These are phyloP conservation scores for Austroboletus niveus DNA, from an alignment of 1,284 basidiomycete species.

Conservation along the genomic window DNA sequence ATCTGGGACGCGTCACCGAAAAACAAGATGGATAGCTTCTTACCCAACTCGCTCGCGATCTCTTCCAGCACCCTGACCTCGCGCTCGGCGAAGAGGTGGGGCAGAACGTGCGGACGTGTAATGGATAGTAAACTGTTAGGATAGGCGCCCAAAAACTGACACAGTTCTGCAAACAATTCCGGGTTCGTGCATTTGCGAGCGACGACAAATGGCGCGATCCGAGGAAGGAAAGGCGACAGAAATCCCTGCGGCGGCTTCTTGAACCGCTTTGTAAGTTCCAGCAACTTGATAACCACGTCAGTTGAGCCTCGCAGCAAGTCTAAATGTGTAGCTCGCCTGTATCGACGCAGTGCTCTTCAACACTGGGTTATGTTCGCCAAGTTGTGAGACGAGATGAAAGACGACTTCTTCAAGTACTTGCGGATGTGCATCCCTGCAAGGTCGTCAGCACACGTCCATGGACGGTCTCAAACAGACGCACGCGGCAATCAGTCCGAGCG, in stretches of 20 bases:
- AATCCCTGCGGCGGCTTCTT: conserved; percentile 70
- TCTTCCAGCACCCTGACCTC: conserved; percentile 51
- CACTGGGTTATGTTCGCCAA: conserved; percentile 66
- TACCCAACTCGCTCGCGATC: conserved; percentile 44
- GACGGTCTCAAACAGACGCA: conserved; percentile 34
- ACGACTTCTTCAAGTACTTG: conserved; percentile 61
- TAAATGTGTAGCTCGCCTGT: conserved; percentile 40
- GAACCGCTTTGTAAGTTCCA: conserved; percentile 53
- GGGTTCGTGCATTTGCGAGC: conserved; percentile 59
- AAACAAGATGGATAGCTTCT: conserved; percentile 54
- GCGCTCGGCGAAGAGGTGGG: conserved; percentile 64
- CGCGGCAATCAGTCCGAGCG: conserved; percentile 63
- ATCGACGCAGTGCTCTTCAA: conserved; percentile 68
- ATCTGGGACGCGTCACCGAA: conserved; percentile 63
- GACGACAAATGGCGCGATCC: conserved; percentile 68
- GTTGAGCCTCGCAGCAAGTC: conserved; percentile 2
- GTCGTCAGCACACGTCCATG: conserved; percentile 1
- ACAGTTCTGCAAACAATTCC: conserved; percentile 56
- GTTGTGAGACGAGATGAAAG: conserved; percentile 64
- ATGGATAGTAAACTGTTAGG: conserved; percentile 65
- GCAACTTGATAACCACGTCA: conserved; percentile 46
- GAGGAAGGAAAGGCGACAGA: conserved; percentile 66
- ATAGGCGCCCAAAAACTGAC: conserved; percentile 57
- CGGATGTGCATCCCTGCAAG: conserved; percentile 45
- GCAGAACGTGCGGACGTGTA: conserved; percentile 67